Conservation (phyloP, 1,284 basidiomycete genomes). For the Takashimella tepidaria region DNA sequence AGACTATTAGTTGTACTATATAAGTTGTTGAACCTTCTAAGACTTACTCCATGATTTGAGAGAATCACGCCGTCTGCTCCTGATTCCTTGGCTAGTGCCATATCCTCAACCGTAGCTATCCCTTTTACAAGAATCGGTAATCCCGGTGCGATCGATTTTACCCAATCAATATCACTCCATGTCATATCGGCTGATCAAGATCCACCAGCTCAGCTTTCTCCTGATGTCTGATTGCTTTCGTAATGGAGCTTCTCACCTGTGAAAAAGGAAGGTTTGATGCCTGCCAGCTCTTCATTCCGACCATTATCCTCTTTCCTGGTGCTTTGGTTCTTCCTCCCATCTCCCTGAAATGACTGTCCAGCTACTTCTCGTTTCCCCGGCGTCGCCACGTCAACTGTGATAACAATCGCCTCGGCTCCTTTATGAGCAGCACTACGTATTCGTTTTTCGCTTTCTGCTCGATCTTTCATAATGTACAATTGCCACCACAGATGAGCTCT, state of each 20-base stretch:
- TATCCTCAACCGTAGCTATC: conserved; percentile 36
- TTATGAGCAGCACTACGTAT: conserved; percentile 2
- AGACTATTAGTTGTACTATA: no score
- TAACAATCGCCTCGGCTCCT: conserved; percentile 6
- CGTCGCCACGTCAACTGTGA: conserved; percentile 7
- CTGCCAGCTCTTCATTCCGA: neutral
- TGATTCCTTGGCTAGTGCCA: conserved; percentile 43
- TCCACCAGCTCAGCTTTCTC: neutral
- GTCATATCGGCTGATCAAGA: neutral
- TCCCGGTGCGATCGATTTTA: neutral
- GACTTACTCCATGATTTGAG: conserved; percentile 40
- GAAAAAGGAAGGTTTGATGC: neutral
- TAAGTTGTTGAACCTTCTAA: neutral
- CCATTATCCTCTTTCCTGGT: no score
- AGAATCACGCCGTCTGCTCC: conserved; percentile 31
- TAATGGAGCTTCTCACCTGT: neutral
- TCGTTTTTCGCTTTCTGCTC: conserved; percentile 2
- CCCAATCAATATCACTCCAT: neutral
- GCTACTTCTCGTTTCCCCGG: conserved; percentile 6
- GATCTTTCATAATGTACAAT: conserved; percentile 8
- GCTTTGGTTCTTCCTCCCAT: neutral
- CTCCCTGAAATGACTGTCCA: neutral
- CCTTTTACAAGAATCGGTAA: conserved; percentile 6
- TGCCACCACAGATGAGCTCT: conserved; percentile 7
- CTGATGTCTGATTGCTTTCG: neutral